phyloP scores from a whole-genome alignment of 345 rosid species.

The Melaleuca alternifolia region DNA sequence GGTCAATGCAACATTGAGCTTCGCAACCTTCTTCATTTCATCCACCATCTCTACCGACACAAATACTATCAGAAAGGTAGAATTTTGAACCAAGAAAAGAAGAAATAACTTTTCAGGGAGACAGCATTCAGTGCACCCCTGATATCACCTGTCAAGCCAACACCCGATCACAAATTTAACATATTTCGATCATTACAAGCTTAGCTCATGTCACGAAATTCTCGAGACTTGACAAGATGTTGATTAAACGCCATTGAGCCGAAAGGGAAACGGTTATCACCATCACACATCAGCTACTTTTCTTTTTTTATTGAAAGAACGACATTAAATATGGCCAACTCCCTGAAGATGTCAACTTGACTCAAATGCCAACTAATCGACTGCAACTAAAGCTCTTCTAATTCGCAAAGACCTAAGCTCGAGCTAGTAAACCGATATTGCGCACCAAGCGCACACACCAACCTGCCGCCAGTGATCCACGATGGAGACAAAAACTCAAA shows the following conservation, averaged over 20 bases:
- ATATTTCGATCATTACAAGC: not conserved
- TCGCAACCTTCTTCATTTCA: slow-evolving; percentile 27
- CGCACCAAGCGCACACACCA: not conserved
- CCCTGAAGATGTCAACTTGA: not conserved
- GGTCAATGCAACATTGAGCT: slow-evolving; percentile 21
- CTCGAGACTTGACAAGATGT: not conserved
- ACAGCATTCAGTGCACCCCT: not conserved
- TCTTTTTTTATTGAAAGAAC: not conserved
- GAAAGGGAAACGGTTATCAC: not conserved
- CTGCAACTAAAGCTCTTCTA: not conserved
- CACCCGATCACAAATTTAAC: not conserved
- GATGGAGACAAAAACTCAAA: not conserved
- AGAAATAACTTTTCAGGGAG: not conserved
- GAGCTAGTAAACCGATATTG: not conserved
- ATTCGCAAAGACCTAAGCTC: not conserved
- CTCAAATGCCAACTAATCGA: not conserved
- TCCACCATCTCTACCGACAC: slow-evolving; percentile 27
- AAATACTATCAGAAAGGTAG: not conserved
- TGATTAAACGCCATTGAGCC: not conserved
- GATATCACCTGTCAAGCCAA: not conserved
- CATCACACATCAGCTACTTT: not conserved
- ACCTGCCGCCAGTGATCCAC: not conserved
- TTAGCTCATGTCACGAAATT: not conserved
- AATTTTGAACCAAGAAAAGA: not conserved
- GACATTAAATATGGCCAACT: not conserved